Evolutionary conservation across 495 filamentous ascomycete genomes (phyloP).

Genomic region (Annulohypoxylon maeteangense): DNA sequence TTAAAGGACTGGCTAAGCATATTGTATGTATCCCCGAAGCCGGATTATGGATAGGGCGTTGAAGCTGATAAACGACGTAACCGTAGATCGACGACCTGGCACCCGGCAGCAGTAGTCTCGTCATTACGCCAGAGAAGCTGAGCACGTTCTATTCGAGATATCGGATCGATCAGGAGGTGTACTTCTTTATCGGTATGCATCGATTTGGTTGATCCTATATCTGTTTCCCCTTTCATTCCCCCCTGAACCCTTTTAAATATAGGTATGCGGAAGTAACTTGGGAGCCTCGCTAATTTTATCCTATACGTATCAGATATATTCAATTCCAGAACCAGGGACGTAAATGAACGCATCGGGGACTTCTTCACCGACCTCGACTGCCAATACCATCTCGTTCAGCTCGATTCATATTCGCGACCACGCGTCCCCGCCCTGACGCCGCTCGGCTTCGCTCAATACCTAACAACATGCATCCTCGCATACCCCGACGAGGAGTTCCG

Average conservation of each 20-base stretch:
- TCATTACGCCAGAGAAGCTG: conserved; percentile 86
- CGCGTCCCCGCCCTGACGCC: conserved; percentile 82
- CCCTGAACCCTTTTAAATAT: neutral
- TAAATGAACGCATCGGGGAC: conserved; percentile 60
- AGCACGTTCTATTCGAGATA: conserved; percentile 78
- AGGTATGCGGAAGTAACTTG: neutral
- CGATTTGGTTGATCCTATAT: neutral
- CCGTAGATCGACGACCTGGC: conserved; percentile 80
- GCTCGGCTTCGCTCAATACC: conserved; percentile 80
- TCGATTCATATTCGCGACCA: conserved; percentile 66
- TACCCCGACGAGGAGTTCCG: conserved; percentile 81
- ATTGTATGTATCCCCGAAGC: conserved; percentile 65
- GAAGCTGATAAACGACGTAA: conserved; percentile 42
- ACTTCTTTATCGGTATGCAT: conserved; percentile 51
- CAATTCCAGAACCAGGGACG: conserved; percentile 44
- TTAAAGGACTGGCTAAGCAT: conserved; percentile 80
- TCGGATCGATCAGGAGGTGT: conserved; percentile 67
- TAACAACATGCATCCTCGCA: conserved; percentile 77
- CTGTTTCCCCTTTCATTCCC: neutral
- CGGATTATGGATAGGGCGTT: neutral
- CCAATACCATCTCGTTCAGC: conserved; percentile 84
- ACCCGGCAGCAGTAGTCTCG: conserved; percentile 72
- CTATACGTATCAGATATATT: conserved; percentile 59
- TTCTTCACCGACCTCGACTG: conserved; percentile 81
- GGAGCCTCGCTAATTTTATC: conserved; percentile 14